These are phyloP conservation scores for Tripidium arundinaceum DNA, from an alignment of 202 grass and related monocot species.

Conservation along the genomic window DNA sequence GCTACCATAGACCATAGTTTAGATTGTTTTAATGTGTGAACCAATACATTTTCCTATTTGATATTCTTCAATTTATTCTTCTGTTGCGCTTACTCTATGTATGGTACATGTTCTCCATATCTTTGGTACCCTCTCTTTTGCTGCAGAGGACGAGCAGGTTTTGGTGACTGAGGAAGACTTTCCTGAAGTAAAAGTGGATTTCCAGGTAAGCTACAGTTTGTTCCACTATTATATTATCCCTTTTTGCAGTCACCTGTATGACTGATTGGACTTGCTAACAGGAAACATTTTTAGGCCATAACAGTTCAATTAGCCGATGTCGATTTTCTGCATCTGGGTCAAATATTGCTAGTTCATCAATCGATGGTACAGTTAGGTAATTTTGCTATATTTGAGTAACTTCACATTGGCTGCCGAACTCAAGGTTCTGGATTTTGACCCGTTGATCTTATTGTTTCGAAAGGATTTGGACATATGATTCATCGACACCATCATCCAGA, in stretches of 20 bases:
- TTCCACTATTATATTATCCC: background rate
- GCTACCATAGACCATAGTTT: background rate
- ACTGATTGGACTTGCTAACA: slow-evolving; percentile 52
- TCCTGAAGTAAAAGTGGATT: slow-evolving; percentile 82
- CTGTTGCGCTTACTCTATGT: slow-evolving; percentile 11
- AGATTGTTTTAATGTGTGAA: slow-evolving; percentile 20
- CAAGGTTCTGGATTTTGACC: slow-evolving; percentile 25
- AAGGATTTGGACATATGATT: slow-evolving; percentile 97
- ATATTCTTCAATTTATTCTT: slow-evolving; percentile 22
- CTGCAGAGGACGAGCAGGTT: slow-evolving; percentile 47
- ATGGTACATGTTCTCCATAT: slow-evolving; percentile 2
- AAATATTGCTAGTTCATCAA: slow-evolving; percentile 91
- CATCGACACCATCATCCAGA: slow-evolving; percentile 84
- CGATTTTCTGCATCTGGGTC: slow-evolving; percentile 88
- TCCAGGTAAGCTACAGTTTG: slow-evolving; percentile 61
- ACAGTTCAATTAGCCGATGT: slow-evolving; percentile 79
- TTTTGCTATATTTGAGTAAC: slow-evolving; percentile 18
- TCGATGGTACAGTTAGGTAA: slow-evolving; percentile 95
- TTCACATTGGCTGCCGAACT: slow-evolving; percentile 12
- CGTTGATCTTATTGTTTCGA: slow-evolving; percentile 13
- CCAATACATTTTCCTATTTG: slow-evolving; percentile 4
- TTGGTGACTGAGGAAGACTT: slow-evolving; percentile 71
- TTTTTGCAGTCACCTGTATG: slow-evolving; percentile 18
- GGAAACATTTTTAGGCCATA: slow-evolving; percentile 99
- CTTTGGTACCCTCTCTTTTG: slow-evolving; percentile 12